Conservation (phyloP, 2,329 filamentous ascomycete genomes). For the Cladophialophora immunda region DNA sequence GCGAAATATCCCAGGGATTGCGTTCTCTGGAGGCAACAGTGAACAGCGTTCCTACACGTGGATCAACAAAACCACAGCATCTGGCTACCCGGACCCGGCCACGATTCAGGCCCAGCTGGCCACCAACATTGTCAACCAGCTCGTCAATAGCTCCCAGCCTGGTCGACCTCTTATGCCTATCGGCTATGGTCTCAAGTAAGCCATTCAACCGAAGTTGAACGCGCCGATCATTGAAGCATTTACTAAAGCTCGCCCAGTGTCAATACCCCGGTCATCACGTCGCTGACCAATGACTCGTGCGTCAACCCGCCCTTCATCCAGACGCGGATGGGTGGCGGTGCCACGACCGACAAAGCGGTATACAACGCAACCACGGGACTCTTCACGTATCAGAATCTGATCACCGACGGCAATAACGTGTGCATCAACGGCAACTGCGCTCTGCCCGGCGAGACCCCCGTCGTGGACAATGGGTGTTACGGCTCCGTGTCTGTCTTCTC, state of each 20-base stretch:
- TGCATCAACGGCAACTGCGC: slow-evolving; percentile 63
- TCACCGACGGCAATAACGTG: slow-evolving; percentile 55
- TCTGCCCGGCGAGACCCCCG: slow-evolving; percentile 60
- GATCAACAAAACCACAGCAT: slow-evolving; percentile 49
- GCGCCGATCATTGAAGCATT: not conserved
- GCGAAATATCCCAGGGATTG: slow-evolving; percentile 61
- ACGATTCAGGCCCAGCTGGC: slow-evolving; percentile 55
- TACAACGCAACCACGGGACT: slow-evolving; percentile 55
- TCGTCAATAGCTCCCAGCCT: slow-evolving; percentile 50
- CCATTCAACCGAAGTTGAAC: not conserved
- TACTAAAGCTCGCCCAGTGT: slow-evolving; percentile 46
- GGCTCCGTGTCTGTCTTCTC: slow-evolving; percentile 58
- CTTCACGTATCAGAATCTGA: slow-evolving; percentile 55
- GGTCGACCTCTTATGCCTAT: slow-evolving; percentile 52
- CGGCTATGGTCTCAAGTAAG: slow-evolving; percentile 57
- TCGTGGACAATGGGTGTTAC: slow-evolving; percentile 55
- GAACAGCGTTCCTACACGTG: slow-evolving; percentile 55
- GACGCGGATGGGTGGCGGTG: slow-evolving; percentile 60
- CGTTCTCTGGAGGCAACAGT: slow-evolving; percentile 56
- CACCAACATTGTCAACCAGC: slow-evolving; percentile 55
- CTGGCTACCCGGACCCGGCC: slow-evolving; percentile 51
- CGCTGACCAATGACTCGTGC: slow-evolving; percentile 50
- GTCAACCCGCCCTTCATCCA: slow-evolving; percentile 56
- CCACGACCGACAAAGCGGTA: slow-evolving; percentile 57
- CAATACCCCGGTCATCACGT: slow-evolving; percentile 59